These are phyloP conservation scores for Sideroxylon spinosum DNA, from an alignment of 179 eudicot species.

Conservation along the genomic window DNA sequence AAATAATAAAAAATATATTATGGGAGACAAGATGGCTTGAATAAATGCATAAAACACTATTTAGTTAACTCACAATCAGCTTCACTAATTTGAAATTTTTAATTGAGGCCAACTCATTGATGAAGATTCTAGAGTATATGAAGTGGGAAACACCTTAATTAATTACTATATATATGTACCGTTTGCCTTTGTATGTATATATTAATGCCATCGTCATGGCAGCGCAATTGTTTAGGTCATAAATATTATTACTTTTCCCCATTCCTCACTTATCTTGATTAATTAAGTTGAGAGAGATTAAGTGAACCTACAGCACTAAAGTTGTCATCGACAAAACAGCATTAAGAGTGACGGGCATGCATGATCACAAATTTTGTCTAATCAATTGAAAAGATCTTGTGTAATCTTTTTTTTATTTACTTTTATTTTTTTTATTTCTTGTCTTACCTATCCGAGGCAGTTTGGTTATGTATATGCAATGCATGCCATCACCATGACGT, in stretches of 20 bases:
- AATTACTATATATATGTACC: no score
- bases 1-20: not conserved
- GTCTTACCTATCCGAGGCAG: not conserved
- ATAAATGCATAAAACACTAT: not conserved
- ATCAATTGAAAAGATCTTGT: not conserved
- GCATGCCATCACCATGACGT: not conserved
- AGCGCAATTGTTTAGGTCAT: conserved; percentile 8
- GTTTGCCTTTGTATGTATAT: not conserved
- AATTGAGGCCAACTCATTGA: not conserved
- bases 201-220: not conserved
- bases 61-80: conserved; percentile 11
- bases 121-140: not conserved
- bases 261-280: conserved; percentile 1
- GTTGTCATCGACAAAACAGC: not conserved
- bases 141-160: conserved; percentile 4
- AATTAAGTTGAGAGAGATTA: not conserved
- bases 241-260: not conserved
- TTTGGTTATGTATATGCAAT: not conserved
- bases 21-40: not conserved
- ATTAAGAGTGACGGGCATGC: not conserved
- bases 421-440: not conserved
- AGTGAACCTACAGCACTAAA: not conserved
- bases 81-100: not conserved
- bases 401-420: not conserved
- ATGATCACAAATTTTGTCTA: not conserved